These are phyloP conservation scores for Aspergillus uvarum DNA, from an alignment of 2,329 filamentous ascomycete genomes.

Conservation along the genomic window DNA sequence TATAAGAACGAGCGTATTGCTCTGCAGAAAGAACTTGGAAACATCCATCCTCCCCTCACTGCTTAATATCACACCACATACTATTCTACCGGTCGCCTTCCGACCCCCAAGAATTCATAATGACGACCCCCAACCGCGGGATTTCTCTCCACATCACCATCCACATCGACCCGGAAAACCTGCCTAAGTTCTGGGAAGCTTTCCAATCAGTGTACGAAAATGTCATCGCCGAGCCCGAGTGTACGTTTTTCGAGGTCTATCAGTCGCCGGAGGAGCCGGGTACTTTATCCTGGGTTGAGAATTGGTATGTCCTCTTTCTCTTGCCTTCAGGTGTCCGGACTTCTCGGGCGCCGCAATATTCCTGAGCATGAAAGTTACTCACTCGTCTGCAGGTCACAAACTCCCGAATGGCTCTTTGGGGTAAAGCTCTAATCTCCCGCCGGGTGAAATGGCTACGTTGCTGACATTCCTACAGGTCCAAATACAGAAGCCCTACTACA, in stretches of 20 bases:
- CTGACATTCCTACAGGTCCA: conserved; percentile 25
- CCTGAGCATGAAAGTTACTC: not conserved
- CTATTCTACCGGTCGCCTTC: too few relatives aligned
- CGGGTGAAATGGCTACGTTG: not conserved
- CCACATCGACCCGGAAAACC: conserved; percentile 27
- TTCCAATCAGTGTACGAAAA: conserved; percentile 43
- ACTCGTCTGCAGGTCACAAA: conserved; percentile 21
- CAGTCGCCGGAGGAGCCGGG: conserved; percentile 38
- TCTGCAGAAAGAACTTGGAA: too few relatives aligned
- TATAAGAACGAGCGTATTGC: too few relatives aligned
- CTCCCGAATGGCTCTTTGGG: conserved; percentile 32
- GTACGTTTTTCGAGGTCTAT: conserved; percentile 48
- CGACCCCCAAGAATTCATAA: too few relatives aligned
- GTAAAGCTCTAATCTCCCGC: conserved; percentile 8
- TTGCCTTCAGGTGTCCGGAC: too few relatives aligned
- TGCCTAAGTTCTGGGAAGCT: conserved; percentile 31
- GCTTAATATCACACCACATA: too few relatives aligned
- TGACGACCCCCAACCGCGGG: not conserved
- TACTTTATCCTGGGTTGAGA: conserved; percentile 43
- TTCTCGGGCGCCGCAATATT: not conserved
- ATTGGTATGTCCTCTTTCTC: conserved; percentile 33
- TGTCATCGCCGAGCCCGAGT: conserved; percentile 46
- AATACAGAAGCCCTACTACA: conserved; percentile 45
- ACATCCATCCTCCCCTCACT: too few relatives aligned
- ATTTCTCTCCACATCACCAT: conserved; percentile 23